These are phyloP conservation scores for Boletus coccyginus DNA, from an alignment of 768 basidiomycete species.

Conservation along the genomic window DNA sequence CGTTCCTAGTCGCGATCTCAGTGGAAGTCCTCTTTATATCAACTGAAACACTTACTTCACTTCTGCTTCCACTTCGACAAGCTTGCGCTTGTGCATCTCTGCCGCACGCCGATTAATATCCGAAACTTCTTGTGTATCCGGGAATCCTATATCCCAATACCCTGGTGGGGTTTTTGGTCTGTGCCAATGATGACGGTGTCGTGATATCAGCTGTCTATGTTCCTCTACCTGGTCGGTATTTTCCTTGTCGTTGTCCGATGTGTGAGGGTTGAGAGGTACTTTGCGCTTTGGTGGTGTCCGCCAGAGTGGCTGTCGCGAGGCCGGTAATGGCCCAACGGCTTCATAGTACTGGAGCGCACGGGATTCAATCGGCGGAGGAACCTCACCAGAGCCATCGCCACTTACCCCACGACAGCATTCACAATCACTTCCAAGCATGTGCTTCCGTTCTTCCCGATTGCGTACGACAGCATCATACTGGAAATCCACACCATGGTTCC, in stretches of 20 bases:
- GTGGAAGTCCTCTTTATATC: neutral
- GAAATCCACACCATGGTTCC: conserved; percentile 63
- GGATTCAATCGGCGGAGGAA: neutral
- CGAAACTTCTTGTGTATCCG: conserved; percentile 75
- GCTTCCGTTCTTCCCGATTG: conserved; percentile 55
- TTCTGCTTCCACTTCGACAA: conserved; percentile 55
- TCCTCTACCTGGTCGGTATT: conserved; percentile 36
- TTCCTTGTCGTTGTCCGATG: conserved; percentile 24
- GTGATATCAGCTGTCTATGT: conserved; percentile 71
- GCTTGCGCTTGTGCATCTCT: conserved; percentile 70
- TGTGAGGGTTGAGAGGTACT: neutral
- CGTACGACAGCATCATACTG: conserved; percentile 80
- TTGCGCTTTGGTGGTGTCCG: conserved; percentile 51
- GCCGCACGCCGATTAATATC: conserved; percentile 73
- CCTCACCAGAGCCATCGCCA: neutral
- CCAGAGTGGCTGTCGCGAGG: conserved; percentile 72
- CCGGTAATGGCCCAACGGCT: conserved; percentile 70
- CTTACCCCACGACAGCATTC: conserved; percentile 77
- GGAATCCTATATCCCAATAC: conserved; percentile 92
- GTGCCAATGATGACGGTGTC: conserved; percentile 71
- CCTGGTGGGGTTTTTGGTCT: conserved; percentile 75
- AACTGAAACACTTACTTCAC: conserved; percentile 42
- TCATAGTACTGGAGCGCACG: conserved; percentile 64
- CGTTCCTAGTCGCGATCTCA: conserved; percentile 14
- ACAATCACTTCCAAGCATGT: conserved; percentile 75